Evolutionary conservation across 1,284 basidiomycete species (phyloP).

Genomic region (Ustilago bromivora): DNA sequence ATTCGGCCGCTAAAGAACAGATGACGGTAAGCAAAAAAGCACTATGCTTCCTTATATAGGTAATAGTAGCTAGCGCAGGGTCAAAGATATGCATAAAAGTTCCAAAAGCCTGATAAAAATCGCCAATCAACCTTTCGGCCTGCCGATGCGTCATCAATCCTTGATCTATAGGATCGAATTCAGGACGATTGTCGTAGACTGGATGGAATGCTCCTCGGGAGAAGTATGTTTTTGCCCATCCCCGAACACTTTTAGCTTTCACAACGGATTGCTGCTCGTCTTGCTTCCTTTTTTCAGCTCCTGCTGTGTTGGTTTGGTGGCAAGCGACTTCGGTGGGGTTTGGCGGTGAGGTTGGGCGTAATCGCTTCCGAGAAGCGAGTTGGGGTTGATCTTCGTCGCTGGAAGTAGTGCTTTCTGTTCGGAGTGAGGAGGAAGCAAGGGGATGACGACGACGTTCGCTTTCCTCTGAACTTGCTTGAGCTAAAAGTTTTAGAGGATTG

Average conservation of each 20-base stretch:
- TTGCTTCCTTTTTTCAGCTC: too few relatives aligned
- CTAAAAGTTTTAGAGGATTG: conserved; percentile 51
- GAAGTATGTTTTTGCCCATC: conserved; percentile 50
- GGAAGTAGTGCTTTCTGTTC: not conserved
- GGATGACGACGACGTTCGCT: conserved; percentile 12
- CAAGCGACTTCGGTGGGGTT: not conserved
- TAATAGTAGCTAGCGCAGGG: conserved; percentile 39
- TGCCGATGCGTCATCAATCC: conserved; percentile 29
- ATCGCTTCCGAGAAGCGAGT: not conserved
- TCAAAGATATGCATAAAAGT: conserved; percentile 56
- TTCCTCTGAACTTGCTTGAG: conserved; percentile 42
- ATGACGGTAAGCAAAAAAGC: conserved; percentile 50
- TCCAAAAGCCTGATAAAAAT: conserved; percentile 37
- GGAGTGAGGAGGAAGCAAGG: not conserved
- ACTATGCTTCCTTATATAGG: conserved; percentile 50
- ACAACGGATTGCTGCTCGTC: not conserved
- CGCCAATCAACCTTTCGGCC: conserved; percentile 25
- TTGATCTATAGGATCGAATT: conserved; percentile 46
- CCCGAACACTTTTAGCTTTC: not conserved
- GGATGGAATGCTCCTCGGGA: conserved; percentile 52
- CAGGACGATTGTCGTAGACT: conserved; percentile 42
- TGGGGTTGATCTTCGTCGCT: not conserved
- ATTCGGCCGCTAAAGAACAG: conserved; percentile 39
- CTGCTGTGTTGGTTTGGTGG: not conserved
- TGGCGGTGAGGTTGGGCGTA: not conserved